Base-by-base conservation (phyloP, 306 rosid genomes). In the Dryas octopetala region DNA sequence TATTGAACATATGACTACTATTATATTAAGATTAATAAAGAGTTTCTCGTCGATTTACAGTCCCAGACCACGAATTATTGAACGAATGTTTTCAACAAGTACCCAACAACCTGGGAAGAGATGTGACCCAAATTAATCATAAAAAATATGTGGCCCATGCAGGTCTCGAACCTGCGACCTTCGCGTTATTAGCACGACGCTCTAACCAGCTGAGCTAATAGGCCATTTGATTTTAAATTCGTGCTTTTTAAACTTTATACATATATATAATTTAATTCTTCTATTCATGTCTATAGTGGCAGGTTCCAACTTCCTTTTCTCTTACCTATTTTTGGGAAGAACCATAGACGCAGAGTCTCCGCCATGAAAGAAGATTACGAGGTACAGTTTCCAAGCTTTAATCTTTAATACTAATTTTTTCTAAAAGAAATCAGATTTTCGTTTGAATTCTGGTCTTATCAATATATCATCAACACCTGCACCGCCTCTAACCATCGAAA, bases 121-220 rank as follows among this genome's bases (percentile, higher is more conserved):
- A 23, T 32, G 38, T 32, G 38, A 32, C 14, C 5, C 19, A 51
- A 70, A 16, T 0, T 4, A 17, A 54, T 9, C 11, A 38, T 0
- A 3, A 23, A 62, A 15, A 17, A 1, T 0, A 2, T 0, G 0
- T 85, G 91, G 91, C 86, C 91, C 80, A 85, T 85, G 78, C 86
- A 85, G 88, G 91, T 81, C 80, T 88, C 91, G 89, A 83, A 85
- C 89, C 86, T 88, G 87, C 76, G 85, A 87, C 91, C 88, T 84
- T 85, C 89, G 89, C 89, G 91, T 88, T 83, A 85, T 85, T 88
- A 88, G 89, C 89, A 83, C 92, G 89, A 83, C 88, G 89, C 88
- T 88, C 92, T 85, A 88, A 88, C 92, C 89, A 83, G 16, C 88
- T 84, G 88, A 88, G 86, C 89, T 83, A 85, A 85, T 85, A 77